Base-by-base conservation (phyloP, 768 basidiomycete genomes). In the Suillus occidentalis region DNA sequence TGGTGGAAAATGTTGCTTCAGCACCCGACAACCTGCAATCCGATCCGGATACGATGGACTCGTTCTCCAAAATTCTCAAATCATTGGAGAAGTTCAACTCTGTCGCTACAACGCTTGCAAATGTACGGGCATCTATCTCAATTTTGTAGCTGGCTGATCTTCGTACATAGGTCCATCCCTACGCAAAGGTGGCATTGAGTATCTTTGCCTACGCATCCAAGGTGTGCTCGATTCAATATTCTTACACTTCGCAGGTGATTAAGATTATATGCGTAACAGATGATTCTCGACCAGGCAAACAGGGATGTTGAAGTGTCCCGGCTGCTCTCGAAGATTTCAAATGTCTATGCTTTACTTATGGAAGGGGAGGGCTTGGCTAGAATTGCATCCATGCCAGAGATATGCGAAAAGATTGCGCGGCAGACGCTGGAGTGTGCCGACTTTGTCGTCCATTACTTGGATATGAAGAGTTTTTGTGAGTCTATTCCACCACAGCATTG, bases 191-290 rank as follows among this genome's bases (percentile, higher is more conserved):
- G n/a, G 55, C n/a, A 2, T 57, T 57, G 3, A 37, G n/a, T 16
- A 22, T 37, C 2, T 57, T 37, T 34, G 14, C 55, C n/a, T 57
- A 22, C 22, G 56, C 22, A 1, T 39, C 56, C 37, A 39, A 25
- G 56, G 56, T 39, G n/a, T 7, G 37, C n/a, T 25, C 25, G 25
- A 28, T 28, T 18, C 16, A 4, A 16, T 2, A 28, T 34, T 7
- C 7, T 9, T 4, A 0, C 8, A 16, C 8, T 5, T 25, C 4
- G 2, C 14, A 39, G 1, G 14, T 6, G 2, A 2, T 16, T 9
- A 0, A 39, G 4, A 4, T 28, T 28, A 28, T 1, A 28, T 28
- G 25, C 10, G 4, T 55, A 9, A 16, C 14, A 57, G 56, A 22
- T 37, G 56, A 57, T 57, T 37, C n/a, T 57, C 2, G 22, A 57